A percentile compares a stretch with the other conserved stretches of the same genome.
Evolutionary conservation across 306 rosid species (phyloP).

Genomic region (Cercis canadensis): DNA sequence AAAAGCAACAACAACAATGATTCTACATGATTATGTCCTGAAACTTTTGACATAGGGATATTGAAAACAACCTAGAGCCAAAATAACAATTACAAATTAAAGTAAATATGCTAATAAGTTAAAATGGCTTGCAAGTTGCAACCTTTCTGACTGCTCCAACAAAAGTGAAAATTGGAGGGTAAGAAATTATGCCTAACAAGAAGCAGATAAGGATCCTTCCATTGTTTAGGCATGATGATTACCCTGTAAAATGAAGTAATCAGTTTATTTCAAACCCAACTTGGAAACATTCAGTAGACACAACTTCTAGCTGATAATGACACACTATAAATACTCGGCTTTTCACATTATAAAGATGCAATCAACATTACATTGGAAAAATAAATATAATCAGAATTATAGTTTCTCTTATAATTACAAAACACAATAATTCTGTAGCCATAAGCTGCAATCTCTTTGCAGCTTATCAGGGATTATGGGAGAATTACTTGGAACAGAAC

Average conservation of each 20-base stretch:
- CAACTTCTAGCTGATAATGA: conserved; percentile 23
- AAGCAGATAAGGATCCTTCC: conserved; percentile 26
- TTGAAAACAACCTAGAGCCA: conserved; percentile 24
- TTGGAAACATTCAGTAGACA: conserved; percentile 33
- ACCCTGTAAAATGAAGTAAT: conserved; percentile 22
- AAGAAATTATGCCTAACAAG: background rate
- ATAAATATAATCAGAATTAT: too few species aligned
- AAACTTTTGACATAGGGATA: background rate
- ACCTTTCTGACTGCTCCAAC: conserved; percentile 9
- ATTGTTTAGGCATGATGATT: conserved; percentile 28
- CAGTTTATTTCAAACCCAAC: conserved; percentile 14
- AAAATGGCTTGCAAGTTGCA: conserved; percentile 16
- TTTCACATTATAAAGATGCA: background rate
- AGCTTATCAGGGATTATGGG: too few species aligned
- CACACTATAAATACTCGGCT: background rate
- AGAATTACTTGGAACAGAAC: too few species aligned
- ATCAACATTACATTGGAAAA: background rate
- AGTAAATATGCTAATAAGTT: conserved; percentile 13
- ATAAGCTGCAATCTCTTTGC: background rate
- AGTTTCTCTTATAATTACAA: background rate
- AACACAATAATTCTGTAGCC: background rate
- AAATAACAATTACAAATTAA: background rate
- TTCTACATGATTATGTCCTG: conserved; percentile 24
- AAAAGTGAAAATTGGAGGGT: conserved; percentile 18
- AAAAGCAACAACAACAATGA: background rate